Base-by-base conservation (phyloP, 768 basidiomycete species). In the Harrya chromipes region DNA sequence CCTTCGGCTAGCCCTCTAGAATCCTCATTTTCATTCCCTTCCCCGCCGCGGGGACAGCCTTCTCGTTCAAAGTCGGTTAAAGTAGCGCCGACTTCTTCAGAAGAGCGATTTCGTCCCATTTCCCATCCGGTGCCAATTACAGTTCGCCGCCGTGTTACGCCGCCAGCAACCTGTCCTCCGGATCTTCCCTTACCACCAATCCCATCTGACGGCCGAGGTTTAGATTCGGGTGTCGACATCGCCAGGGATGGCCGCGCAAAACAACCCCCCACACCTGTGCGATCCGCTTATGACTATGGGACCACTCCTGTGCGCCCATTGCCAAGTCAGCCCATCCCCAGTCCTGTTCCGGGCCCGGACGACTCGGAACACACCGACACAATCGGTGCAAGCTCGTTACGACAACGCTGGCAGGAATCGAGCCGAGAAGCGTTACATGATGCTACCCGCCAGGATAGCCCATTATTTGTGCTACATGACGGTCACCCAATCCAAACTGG, bases 371-470 rank as follows among this genome's bases (percentile, higher is more conserved):
- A 10, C 4, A 20, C 20, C 14, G 43, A 55, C 9, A 6, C 35
- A 1, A 34, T 54, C 14, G 24, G 7, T 0, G 39, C 26, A 27
- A 33, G 33, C 14, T 45, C 45, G 6, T 34, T 56, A 10, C 57
- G 39, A n/a, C 44, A 50, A 27, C 17, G 42, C n/a, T 56, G 58
- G 52, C 34, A 40, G 8, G 43, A n/a, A 9, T 34, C 52, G 1
- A 35, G 6, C 1, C 38, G 14, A 6, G 56, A 53, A 0, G 20
- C 31, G 13, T 37, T 20, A 19, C 47, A 55, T 12, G 47, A 50
- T 14, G 23, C 62, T 26, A 38, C 48, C 31, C 60, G 64, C 23
- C 44, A 49, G 21, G 65, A 66, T 11, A 67, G 58, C 33, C 60
- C 64, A 0, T 23, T 54, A 9, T 57, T 50, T 49, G 26, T 34